Percentiles rank a stretch among this genome's conserved stretches.
Conservation (phyloP, 75 land plant species). For the Picea sitchensis region DNA sequence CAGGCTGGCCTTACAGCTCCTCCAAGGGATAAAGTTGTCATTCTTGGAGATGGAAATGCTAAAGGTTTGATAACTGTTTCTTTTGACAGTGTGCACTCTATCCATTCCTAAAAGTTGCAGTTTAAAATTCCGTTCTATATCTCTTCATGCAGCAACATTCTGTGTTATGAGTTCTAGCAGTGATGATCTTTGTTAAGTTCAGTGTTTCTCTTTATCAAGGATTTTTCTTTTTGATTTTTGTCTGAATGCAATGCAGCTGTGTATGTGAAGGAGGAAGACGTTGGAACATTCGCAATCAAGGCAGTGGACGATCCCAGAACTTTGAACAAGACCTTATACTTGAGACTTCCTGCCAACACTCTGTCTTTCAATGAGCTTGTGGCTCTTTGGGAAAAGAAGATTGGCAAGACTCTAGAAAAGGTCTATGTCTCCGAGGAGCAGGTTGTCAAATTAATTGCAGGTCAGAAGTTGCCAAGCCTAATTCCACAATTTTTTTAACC, state of each 20-base stretch:
- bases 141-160: not conserved
- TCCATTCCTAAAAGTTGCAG: not conserved
- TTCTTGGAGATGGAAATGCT: conserved; percentile 32
- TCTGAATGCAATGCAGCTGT: not conserved
- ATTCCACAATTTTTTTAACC: too few relatives aligned
- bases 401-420: conserved; percentile 11
- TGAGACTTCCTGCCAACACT: conserved; percentile 25
- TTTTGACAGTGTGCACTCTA: not conserved
- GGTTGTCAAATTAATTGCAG: conserved; percentile 5
- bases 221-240: too few relatives aligned
- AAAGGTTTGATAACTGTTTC: conserved; percentile 17
- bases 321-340: conserved; percentile 24
- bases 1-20: conserved; percentile 17
- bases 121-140: not conserved
- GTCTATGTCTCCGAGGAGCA: not conserved
- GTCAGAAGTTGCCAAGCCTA: conserved; percentile 6
- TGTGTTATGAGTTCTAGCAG: not conserved
- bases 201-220: too few relatives aligned
- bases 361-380: conserved; percentile 20
- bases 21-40: conserved; percentile 36
- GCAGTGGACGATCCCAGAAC: conserved; percentile 28
- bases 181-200: too few relatives aligned
- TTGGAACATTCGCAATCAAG: conserved; percentile 23
- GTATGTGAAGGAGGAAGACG: conserved; percentile 28
- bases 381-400: conserved; percentile 28